These are phyloP conservation scores for Vicia faba DNA, from an alignment of 306 rosid species.

Conservation along the genomic window DNA sequence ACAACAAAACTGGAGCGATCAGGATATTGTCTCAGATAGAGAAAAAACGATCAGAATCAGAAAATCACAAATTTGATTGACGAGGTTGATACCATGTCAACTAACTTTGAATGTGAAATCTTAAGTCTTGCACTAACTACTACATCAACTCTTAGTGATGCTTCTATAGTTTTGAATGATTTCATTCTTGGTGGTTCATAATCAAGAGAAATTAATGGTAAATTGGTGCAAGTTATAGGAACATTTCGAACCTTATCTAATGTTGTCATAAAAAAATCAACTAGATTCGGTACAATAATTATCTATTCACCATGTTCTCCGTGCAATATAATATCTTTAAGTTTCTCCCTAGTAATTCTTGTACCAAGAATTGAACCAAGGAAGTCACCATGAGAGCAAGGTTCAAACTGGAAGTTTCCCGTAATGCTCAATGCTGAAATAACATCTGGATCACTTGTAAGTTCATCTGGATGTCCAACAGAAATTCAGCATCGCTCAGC, in stretches of 20 bases:
- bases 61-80: too few species aligned
- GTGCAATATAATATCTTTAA: conserved; percentile 85
- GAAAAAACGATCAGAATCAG: too few species aligned
- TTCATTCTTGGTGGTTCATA: conserved; percentile 91
- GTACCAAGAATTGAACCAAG: conserved; percentile 89
- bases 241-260: conserved; percentile 91
- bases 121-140: conserved; percentile 95
- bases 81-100: too few species aligned
- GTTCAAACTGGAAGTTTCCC: conserved; percentile 81
- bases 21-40: too few species aligned
- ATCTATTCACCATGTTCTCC: conserved; percentile 88
- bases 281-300: conserved; percentile 80
- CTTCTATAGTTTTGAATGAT: conserved; percentile 76
- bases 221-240: conserved; percentile 67
- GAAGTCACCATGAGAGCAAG: conserved; percentile 87
- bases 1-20: too few species aligned
- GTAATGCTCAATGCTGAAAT: conserved; percentile 84
- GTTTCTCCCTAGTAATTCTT: conserved; percentile 79
- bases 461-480: conserved; percentile 73
- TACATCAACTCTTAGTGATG: conserved; percentile 85
- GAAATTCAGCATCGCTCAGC: conserved; percentile 95
- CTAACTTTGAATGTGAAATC: conserved; percentile 87
- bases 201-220: conserved; percentile 85
- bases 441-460: conserved; percentile 82
- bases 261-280: conserved; percentile 65